Evolutionary conservation across 2,329 filamentous ascomycete genomes (phyloP), one percentile per base, ranked within the genome.

Genomic region (Monosporascus cannonballus): DNA sequence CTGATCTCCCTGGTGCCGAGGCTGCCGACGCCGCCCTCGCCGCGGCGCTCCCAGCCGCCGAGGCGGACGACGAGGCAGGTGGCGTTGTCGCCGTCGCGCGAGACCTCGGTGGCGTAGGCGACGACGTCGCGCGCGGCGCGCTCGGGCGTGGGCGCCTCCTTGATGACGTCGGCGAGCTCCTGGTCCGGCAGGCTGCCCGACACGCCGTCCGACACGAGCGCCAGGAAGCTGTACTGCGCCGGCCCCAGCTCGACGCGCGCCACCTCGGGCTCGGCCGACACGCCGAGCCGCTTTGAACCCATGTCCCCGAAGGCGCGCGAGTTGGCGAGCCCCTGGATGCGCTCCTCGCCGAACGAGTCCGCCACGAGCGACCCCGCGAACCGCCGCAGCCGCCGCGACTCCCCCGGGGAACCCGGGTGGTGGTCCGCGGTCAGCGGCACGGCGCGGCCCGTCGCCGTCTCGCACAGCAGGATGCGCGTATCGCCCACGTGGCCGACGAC

Each of bases 311-410:
- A 97, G 4, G 94, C 81, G 30, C 94, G 88, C 34, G 90, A 95
- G 72, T 99, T 99, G 61, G 94, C 94, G 0, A 99, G 79, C 0
- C 94, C 93, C 15, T 86, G 86, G 70, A 99, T 94, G 61, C 94
- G 90, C 72, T 97, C 92, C 72, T 99, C 94, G 65, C 94, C 94
- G 69, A 99, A 99, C 36, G 90, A 95, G 72, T 99, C 94, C 0
- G 93, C 94, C 18, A 96, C 87, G 67, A 97, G 93, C 3, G 87
- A 79, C 25, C 77, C 86, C 1, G 91, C 89, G 67, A 92, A 97
- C 48, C 92, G 86, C 45, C 92, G 87, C 24, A 99, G 79, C 7
- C 94, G 84, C 42, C 84, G 85, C 9, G 87, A 86, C 74, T 99
- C 94, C 51, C 85, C 78, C 0, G 94, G 94, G 4, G 88, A 84